Evolutionary conservation across 495 filamentous ascomycete species (phyloP).

Genomic region (Daldinia vernicosa): DNA sequence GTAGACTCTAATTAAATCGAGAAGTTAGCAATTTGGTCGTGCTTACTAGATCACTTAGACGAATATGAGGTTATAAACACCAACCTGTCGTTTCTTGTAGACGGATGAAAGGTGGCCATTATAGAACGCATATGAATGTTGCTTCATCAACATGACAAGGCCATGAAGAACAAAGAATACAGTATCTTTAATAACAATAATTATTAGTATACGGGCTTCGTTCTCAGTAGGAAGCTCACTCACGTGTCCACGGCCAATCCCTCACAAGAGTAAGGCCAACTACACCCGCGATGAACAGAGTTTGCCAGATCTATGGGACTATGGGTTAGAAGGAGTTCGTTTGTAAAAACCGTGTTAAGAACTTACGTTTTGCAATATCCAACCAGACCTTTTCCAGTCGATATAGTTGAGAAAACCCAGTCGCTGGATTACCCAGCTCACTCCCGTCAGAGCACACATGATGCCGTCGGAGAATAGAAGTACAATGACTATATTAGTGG

Average conservation of each 20-base stretch:
- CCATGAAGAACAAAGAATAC: constrained; percentile 77
- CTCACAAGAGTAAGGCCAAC: constrained; percentile 69
- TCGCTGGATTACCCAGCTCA: constrained; percentile 68
- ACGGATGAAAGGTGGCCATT: constrained; percentile 75
- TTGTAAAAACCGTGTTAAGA: neutral
- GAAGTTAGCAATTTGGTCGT: neutral
- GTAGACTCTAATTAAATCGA: constrained; percentile 30
- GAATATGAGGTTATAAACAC: neutral
- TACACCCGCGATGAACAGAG: constrained; percentile 63
- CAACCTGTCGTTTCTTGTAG: constrained; percentile 56
- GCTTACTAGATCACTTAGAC: neutral
- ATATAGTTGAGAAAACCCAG: constrained; percentile 61
- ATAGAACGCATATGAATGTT: constrained; percentile 78
- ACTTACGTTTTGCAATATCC: constrained; percentile 71
- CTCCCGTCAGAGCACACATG: constrained; percentile 66
- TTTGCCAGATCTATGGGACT: constrained; percentile 65
- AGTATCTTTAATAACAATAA: constrained; percentile 38
- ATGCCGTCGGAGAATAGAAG: constrained; percentile 71
- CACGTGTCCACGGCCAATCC: constrained; percentile 79
- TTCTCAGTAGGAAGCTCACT: constrained; percentile 47
- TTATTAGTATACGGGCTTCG: constrained; percentile 11
- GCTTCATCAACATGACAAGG: constrained; percentile 79
- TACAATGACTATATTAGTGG: constrained; percentile 56
- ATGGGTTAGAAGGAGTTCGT: constrained; percentile 3
- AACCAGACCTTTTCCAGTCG: constrained; percentile 70